A percentile compares a stretch with the other conserved stretches of the same genome.
Evolutionary conservation across 1,284 basidiomycete species (phyloP).

Genomic region (Papiliotrema laurentii): DNA sequence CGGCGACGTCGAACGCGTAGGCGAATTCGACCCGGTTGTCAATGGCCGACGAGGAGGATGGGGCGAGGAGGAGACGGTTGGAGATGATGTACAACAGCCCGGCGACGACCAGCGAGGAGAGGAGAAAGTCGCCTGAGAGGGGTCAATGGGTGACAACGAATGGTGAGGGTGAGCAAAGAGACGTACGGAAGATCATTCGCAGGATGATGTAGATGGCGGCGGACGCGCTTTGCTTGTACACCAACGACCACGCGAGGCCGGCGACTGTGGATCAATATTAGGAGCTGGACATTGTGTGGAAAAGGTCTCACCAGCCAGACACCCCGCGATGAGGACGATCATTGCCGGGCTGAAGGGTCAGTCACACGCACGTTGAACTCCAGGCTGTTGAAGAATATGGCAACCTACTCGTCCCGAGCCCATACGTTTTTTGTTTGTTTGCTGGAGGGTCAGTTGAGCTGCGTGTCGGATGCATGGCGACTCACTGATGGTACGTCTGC

Average conservation of each 20-base stretch:
- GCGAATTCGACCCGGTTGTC: conserved; percentile 81
- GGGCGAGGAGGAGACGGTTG: conserved; percentile 66
- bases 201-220: conserved; percentile 62
- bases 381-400: background rate
- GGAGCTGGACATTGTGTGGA: background rate
- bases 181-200: conserved; percentile 68
- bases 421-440: conserved; percentile 97
- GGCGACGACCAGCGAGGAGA: conserved; percentile 67
- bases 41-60: conserved; percentile 58
- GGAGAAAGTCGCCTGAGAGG: conserved; percentile 62
- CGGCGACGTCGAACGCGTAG: conserved; percentile 91
- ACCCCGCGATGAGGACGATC: conserved; percentile 72
- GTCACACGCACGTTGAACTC: background rate
- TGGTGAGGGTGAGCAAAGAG: background rate
- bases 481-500: conserved; percentile 45
- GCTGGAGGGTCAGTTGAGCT: conserved; percentile 6
- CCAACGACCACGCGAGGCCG: conserved; percentile 75
- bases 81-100: conserved; percentile 76
- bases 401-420: conserved; percentile 72
- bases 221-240: conserved; percentile 63
- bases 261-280: conserved; percentile 59
- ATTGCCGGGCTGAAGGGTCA: conserved; percentile 64
- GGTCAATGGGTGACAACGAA: background rate
- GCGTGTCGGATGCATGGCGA: conserved; percentile 6
- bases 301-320: conserved; percentile 60